phyloP scores from a whole-genome alignment of 495 filamentous ascomycete species.

The Neurospora discreta region DNA sequence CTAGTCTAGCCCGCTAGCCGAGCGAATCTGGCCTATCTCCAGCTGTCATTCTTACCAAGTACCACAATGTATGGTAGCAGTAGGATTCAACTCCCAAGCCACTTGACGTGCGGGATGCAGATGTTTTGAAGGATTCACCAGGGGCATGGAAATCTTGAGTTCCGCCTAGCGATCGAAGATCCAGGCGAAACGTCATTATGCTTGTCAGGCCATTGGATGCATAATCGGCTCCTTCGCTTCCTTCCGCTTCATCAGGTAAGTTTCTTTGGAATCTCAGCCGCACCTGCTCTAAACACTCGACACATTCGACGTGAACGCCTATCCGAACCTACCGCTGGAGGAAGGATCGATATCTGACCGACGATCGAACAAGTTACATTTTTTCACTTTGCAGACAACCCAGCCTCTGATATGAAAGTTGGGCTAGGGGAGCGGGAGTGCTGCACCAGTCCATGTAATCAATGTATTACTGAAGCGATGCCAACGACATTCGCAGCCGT shows the following conservation, averaged over 20 bases:
- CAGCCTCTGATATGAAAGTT: background rate
- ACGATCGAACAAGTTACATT: background rate
- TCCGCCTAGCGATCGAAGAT: background rate
- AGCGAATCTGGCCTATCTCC: background rate
- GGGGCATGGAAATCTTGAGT: background rate
- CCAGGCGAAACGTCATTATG: background rate
- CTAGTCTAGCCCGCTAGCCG: background rate
- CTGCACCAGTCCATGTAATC: background rate
- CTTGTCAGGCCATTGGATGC: background rate
- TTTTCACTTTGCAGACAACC: background rate
- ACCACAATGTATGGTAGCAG: background rate
- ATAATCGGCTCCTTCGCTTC: background rate
- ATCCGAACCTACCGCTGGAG: background rate
- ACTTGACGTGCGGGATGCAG: background rate
- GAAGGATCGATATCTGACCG: background rate
- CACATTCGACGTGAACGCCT: background rate
- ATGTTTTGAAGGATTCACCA: background rate
- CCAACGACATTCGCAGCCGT: background rate
- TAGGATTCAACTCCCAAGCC: background rate
- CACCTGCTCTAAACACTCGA: background rate
- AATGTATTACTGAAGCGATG: background rate
- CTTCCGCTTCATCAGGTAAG: background rate
- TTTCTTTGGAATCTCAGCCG: background rate
- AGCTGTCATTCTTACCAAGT: background rate
- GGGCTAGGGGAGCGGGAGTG: background rate